phyloP scores from a whole-genome alignment of 306 rosid species.

The Glycine tomentella region DNA sequence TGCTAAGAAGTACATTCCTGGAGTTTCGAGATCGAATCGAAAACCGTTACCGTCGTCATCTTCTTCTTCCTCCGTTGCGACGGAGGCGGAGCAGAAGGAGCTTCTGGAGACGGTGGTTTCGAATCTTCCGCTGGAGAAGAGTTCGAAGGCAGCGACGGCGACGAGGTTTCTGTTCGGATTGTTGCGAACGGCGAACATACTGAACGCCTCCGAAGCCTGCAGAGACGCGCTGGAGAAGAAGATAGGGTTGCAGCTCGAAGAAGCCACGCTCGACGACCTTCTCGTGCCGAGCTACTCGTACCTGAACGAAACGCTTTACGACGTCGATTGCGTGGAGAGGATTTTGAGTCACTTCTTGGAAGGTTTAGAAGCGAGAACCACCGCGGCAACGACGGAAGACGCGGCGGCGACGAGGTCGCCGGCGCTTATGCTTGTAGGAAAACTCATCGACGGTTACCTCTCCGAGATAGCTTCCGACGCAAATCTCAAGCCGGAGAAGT shows the following conservation, averaged over 20 bases:
- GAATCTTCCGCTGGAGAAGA: constrained; percentile 74
- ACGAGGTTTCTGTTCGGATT: constrained; percentile 79
- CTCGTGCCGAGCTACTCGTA: constrained; percentile 94
- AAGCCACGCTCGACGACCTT: constrained; percentile 88
- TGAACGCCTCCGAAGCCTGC: constrained; percentile 72
- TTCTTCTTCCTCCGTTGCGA: constrained; percentile 50
- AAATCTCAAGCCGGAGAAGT: constrained; percentile 72
- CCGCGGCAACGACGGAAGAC: constrained; percentile 11
- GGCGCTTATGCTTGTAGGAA: constrained; percentile 78
- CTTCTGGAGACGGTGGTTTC: constrained; percentile 73
- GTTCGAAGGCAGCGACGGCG: constrained; percentile 60
- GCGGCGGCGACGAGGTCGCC: constrained; percentile 54
- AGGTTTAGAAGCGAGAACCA: constrained; percentile 55
- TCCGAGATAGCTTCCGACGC: constrained; percentile 96
- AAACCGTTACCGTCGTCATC: constrained; percentile 66
- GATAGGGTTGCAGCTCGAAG: constrained; percentile 85
- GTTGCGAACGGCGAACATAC: constrained; percentile 76
- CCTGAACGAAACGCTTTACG: constrained; percentile 87
- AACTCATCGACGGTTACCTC: constrained; percentile 80
- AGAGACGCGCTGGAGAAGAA: constrained; percentile 82
- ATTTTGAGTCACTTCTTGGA: constrained; percentile 65
- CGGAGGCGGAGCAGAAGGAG: constrained; percentile 84
- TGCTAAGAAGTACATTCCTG: constrained; percentile 87
- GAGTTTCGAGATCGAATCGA: constrained; percentile 76
- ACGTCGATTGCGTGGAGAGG: constrained; percentile 85